A percentile compares a stretch with the other conserved stretches of the same genome.
Conservation (phyloP, 768 basidiomycete species). For the Mycena vitilis region DNA sequence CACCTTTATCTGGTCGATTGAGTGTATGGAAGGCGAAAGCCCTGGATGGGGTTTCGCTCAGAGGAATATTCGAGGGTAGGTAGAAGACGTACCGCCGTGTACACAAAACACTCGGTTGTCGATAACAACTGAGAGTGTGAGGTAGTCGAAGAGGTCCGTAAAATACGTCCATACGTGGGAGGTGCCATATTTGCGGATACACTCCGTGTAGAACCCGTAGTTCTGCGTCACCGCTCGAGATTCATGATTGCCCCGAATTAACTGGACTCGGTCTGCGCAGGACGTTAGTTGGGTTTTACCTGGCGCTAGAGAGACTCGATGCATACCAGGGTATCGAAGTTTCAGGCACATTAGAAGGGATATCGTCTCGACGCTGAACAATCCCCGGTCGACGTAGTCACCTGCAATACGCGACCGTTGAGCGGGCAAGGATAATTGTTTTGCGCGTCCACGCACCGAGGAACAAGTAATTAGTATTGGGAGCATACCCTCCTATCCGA, state of each 20-base stretch:
- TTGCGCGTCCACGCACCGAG: slow-evolving; percentile 72
- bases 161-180: slow-evolving; percentile 99
- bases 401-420: slow-evolving; percentile 59
- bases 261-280: slow-evolving; percentile 65
- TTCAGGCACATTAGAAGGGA: slow-evolving; percentile 97
- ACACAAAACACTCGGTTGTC: slow-evolving; percentile 99
- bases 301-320: slow-evolving; percentile 42
- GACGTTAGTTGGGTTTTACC: too few relatives aligned
- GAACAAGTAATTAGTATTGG: slow-evolving; percentile 98
- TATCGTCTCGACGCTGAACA: slow-evolving; percentile 99
- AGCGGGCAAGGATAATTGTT: not conserved
- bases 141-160: slow-evolving; percentile 99
- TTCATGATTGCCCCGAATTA: slow-evolving; percentile 98
- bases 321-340: slow-evolving; percentile 89
- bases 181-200: slow-evolving; percentile 95
- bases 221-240: slow-evolving; percentile 98
- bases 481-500: slow-evolving; percentile 96
- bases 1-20: slow-evolving; percentile 99
- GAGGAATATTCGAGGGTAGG: slow-evolving; percentile 8
- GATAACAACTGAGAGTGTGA: slow-evolving; percentile 89
- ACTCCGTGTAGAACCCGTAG: slow-evolving; percentile 99
- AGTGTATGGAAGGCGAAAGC: slow-evolving; percentile 97
- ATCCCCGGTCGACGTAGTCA: slow-evolving; percentile 97
- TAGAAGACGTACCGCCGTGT: slow-evolving; percentile 81
- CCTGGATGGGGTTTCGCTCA: slow-evolving; percentile 58